Evolutionary conservation across 108 stramenopile species (phyloP).

Genomic region (Stephanodiscus triporus): DNA sequence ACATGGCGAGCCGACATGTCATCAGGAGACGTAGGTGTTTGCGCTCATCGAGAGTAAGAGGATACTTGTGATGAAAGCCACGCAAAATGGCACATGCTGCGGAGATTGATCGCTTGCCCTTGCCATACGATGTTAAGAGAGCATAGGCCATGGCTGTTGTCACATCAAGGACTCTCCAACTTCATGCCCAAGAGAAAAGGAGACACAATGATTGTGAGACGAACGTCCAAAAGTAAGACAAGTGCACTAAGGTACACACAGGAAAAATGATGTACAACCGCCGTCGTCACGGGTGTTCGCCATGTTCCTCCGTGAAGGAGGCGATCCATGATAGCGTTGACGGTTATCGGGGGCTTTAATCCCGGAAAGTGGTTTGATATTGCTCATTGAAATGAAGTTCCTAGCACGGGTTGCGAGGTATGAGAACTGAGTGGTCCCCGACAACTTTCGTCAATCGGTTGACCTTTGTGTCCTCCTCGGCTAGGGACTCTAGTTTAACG

Average conservation of each 20-base stretch:
- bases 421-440: conserved; percentile 68
- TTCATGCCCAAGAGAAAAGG: conserved; percentile 22
- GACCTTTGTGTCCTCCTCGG: conserved; percentile 58
- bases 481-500: conserved; percentile 82
- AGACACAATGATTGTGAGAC: conserved; percentile 14
- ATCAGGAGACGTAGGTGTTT: conserved; percentile 75
- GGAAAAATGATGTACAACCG: conserved; percentile 63
- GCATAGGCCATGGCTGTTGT: conserved; percentile 88
- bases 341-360: conserved; percentile 90
- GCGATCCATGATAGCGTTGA: conserved; percentile 90
- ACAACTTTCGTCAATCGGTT: conserved; percentile 89
- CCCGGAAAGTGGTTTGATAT: conserved; percentile 79
- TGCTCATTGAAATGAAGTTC: conserved; percentile 90
- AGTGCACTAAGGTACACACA: conserved; percentile 7
- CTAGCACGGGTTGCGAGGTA: conserved; percentile 54
- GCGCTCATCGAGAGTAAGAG: conserved; percentile 65
- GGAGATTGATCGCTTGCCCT: conserved; percentile 61
- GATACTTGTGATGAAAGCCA: conserved; percentile 70
- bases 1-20: conserved; percentile 76
- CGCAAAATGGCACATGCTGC: conserved; percentile 82
- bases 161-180: conserved; percentile 87
- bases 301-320: conserved; percentile 28
- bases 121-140: conserved; percentile 77
- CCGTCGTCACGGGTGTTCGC: conserved; percentile 80
- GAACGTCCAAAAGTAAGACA: conserved; percentile 20